A percentile compares a stretch with the other conserved stretches of the same genome.
These are phyloP conservation scores for Leccinum aurantiacum DNA, from an alignment of 768 basidiomycete species.

Conservation along the genomic window DNA sequence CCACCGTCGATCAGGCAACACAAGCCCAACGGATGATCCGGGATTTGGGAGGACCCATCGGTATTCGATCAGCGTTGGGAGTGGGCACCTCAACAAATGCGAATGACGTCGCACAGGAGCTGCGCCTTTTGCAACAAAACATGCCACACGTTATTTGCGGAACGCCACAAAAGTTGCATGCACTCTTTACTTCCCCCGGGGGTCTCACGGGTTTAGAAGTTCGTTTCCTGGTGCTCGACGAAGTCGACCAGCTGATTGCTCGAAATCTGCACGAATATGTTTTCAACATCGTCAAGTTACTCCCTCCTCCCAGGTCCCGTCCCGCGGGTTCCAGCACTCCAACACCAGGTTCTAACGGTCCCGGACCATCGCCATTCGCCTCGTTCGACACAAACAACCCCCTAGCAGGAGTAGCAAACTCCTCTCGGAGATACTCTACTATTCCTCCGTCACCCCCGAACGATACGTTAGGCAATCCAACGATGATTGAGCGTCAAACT, in stretches of 20 bases:
- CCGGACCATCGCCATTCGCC: conserved; percentile 44
- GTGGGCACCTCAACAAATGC: conserved; percentile 71
- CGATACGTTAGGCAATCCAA: conserved; percentile 34
- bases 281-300: conserved; percentile 85
- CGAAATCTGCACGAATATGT: conserved; percentile 96
- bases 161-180: conserved; percentile 94
- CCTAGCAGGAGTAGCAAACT: conserved; percentile 35
- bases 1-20: conserved; percentile 97
- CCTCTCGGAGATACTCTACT: conserved; percentile 60
- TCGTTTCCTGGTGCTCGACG: conserved; percentile 92
- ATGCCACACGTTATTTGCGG: conserved; percentile 96
- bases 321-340: conserved; percentile 40
- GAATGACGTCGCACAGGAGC: conserved; percentile 67
- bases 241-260: conserved; percentile 97
- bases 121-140: conserved; percentile 83
- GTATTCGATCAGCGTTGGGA: conserved; percentile 86
- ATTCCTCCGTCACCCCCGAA: conserved; percentile 49
- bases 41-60: conserved; percentile 90
- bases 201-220: conserved; percentile 83
- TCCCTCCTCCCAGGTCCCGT: conserved; percentile 85
- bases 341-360: conserved; percentile 31
- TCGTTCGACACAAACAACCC: conserved; percentile 46
- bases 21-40: conserved; percentile 96
- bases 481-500: conserved; percentile 75
- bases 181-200: conserved; percentile 79